Base-by-base conservation (phyloP, 768 basidiomycete species). In the Multifurca ochricompacta region DNA sequence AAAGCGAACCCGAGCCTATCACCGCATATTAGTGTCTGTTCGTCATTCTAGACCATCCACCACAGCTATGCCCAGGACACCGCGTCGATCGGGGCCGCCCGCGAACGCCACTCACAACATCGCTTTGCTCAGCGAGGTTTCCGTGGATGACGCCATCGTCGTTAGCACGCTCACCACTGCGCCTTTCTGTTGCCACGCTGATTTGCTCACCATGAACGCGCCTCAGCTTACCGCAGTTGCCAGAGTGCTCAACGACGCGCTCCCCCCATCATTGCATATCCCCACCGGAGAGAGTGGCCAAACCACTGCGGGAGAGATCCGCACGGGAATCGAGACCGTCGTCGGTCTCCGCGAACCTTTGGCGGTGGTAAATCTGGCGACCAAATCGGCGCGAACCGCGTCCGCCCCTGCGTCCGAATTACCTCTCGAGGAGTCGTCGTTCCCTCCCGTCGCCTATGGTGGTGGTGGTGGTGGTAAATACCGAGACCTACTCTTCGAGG, bases 151-250 rank as follows among this genome's bases (percentile, higher is more conserved):
- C 59, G 79, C 77, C 7, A 70, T 87, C 37, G 72, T 86, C 35
- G 78, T 87, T 65, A 85, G 81, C 0, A 74, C 83, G 6, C 72
- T 87, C 11, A 70, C 74, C 37, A 67, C 66, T 21, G 70, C 77
- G 9, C 84, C 84, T 0, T 88, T 87, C 68, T 83, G 82, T 67
- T 85, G 83, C 66, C 83, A 88, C 63, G 82, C 84, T 55, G 84
- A 88, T 59, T 74, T 87, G 37, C 62, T 85, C 50, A 74, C 77
- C 1, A 86, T 88, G 85, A 61, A 76, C 3, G 78, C 77, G 37
- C 41, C 65, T 1, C 71, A 78, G 54, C 77, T 88, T 40, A 63
- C 80, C 42, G 65, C 52, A 1, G 82, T 82, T 14, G 84, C 82
- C 4, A 58, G 61, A 14, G 59, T 70, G 8, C 73, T 88, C 42